These are phyloP conservation scores for Telfairia occidentalis DNA, from an alignment of 331 rosid species.

Conservation along the genomic window DNA sequence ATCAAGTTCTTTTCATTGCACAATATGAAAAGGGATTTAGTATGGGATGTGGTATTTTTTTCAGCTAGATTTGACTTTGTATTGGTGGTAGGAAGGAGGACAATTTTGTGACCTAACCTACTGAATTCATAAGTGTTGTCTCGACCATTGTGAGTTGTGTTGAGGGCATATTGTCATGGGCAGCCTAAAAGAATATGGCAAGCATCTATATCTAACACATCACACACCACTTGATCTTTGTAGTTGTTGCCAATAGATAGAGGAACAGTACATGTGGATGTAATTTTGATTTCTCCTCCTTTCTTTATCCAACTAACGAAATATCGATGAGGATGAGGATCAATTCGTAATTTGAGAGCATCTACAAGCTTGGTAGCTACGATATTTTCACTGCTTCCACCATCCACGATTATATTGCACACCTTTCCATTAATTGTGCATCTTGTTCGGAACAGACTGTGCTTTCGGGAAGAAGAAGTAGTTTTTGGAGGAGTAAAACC, in stretches of 20 bases:
- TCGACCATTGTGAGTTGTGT: not conserved
- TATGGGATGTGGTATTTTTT: not conserved
- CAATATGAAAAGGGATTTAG: not conserved
- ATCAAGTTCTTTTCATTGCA: too few species aligned
- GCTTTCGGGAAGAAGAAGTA: too few species aligned
- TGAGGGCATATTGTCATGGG: not conserved
- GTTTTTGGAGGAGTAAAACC: not conserved
- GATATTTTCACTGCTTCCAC: not conserved
- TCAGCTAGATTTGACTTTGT: not conserved
- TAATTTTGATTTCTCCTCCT: not conserved
- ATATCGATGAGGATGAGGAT: not conserved
- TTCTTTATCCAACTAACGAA: not conserved
- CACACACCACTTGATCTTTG: not conserved
- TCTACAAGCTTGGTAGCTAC: not conserved
- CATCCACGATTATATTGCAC: not conserved
- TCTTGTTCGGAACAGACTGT: not conserved
- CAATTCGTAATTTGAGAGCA: not conserved
- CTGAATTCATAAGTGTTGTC: not conserved
- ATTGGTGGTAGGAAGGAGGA: not conserved
- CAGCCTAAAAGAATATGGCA: not conserved
- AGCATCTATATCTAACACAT: not conserved
- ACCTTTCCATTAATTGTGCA: not conserved
- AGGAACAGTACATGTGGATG: not conserved
- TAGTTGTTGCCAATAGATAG: not conserved
- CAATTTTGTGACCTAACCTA: not conserved